Percentiles rank a stretch among this genome's conserved stretches.
Evolutionary conservation across 352 stramenopile genomes (phyloP).

Genomic region (Aphanomyces euteiches): DNA sequence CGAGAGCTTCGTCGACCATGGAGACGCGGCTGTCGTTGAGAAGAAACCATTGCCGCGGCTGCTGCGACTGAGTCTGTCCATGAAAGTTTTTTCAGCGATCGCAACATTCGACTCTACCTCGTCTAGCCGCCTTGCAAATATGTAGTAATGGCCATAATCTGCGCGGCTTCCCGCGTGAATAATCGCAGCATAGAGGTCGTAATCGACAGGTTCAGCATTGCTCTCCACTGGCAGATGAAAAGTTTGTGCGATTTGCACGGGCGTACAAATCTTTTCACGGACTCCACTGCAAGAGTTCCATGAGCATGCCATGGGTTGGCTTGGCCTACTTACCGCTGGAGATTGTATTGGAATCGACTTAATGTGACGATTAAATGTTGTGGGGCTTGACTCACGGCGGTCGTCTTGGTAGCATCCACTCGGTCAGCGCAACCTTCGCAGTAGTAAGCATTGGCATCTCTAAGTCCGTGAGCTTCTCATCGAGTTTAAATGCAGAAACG

Average conservation of each 20-base stretch:
- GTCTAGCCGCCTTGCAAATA: background rate
- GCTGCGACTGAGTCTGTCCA: background rate
- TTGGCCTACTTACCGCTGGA: conserved; percentile 7
- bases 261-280: conserved; percentile 25
- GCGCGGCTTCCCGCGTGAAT: conserved; percentile 26
- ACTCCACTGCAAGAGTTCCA: conserved; percentile 6
- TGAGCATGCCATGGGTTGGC: background rate
- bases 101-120: background rate
- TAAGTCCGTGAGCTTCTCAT: background rate
- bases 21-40: conserved; percentile 28
- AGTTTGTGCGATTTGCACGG: background rate
- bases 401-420: background rate
- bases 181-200: conserved; percentile 24
- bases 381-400: background rate
- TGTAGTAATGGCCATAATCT: conserved; percentile 29
- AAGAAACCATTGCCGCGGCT: conserved; percentile 1
- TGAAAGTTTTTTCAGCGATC: background rate
- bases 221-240: background rate
- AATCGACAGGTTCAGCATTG: background rate
- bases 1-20: background rate
- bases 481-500: background rate
- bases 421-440: conserved; percentile 15
- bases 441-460: conserved; percentile 26
- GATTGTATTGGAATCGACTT: conserved; percentile 30
- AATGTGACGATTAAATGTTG: conserved; percentile 17